Evolutionary conservation across 78 protist genomes (phyloP), one percentile per base, ranked within the genome.

Genomic region (Protostelium mycophagum): DNA sequence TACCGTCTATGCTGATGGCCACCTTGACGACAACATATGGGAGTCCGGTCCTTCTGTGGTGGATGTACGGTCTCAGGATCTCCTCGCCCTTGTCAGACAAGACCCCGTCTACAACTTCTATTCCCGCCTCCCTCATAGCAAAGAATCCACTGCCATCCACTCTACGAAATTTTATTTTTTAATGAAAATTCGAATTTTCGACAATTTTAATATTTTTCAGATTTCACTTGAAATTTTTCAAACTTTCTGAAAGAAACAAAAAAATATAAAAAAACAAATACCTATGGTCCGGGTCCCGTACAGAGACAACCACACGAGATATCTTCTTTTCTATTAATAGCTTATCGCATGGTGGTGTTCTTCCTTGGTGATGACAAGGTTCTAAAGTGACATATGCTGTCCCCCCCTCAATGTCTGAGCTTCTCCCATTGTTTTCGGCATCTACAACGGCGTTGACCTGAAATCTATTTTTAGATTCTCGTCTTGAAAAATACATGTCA

Each of bases 301-400:
- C 38, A 35, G 88, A 86, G 85, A 91, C 25, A 38, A 88, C 91
- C 34, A 90, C 34, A n/a, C 83, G 25, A 31, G n/a, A 23, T 35
- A 91, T n/a, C n/a, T 83, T 73, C 63, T 34, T 1, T 28, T 37
- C 83, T 0, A 87, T 88, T 36, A 91, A 36, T 84, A 87, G 89
- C 86, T 83, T 84, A 51, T 84, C 90, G 88, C 90, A 91, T n/a
- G 90, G 89, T 28, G 86, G 87, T 16, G 86, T 85, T 51, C 92
- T 73, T 35, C 93, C 93, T 28, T 88, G 91, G 35, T 89, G 89
- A 34, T 90, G 89, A 84, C 93, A 91, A 35, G 93, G 93, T 37
- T 91, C 93, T 38, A 91, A 87, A 36, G 93, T 91, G 1, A 34
- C 35, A 85, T 91, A 91, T 51, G 73, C 73, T 16, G 73, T 51